Evolutionary conservation across 2,329 filamentous ascomycete species (phyloP), one percentile per base, ranked within the genome.

Genomic region (Graphiopsis chlorocephala): DNA sequence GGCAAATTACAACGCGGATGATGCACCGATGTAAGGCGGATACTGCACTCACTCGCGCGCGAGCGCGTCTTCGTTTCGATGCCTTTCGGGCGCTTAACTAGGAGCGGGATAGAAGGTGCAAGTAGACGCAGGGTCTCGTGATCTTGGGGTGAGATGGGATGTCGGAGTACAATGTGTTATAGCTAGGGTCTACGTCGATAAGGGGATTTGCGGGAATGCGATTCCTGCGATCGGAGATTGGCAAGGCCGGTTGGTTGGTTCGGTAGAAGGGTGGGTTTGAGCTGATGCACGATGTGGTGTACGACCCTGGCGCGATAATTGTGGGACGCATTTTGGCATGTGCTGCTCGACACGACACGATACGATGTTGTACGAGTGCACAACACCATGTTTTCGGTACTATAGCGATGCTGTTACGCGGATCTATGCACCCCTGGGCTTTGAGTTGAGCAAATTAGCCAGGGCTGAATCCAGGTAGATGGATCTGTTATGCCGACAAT

Each of bases 381-480:
- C 2, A n/a, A 20, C 14, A 28, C 48, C 35, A 42, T 31, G 12
- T 11, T 17, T 10, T 7, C 29, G 50, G 50, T 29, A 53, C 50
- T 29, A 29, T 31, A 8, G 38, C 38, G 38, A n/a, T 1, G 50
- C 20, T 53, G 50, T 53, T 14, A 29, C 31, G 20, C 29, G 26
- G 26, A 12, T 53, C 50, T 53, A 53, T 53, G 50, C 50, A 53
- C 50, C 50, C 50, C 50, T 53, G 29, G 50, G 50, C 50, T 53
- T 11, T 53, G 29, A 28, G 3, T 10, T 31, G 50, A 29, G 11
- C 23, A 25, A n/a, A 5, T 14, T 15, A 29, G 12, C 15, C 17
- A 20, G 20, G 15, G 26, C 26, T 31, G 50, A 29, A 20, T 53
- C 50, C 50, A 53, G 50, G 26, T 29, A 53, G n/a, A 31, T 53